phyloP scores from a whole-genome alignment of 2,329 filamentous ascomycete genomes.

The Dactylellina drechsleri region DNA sequence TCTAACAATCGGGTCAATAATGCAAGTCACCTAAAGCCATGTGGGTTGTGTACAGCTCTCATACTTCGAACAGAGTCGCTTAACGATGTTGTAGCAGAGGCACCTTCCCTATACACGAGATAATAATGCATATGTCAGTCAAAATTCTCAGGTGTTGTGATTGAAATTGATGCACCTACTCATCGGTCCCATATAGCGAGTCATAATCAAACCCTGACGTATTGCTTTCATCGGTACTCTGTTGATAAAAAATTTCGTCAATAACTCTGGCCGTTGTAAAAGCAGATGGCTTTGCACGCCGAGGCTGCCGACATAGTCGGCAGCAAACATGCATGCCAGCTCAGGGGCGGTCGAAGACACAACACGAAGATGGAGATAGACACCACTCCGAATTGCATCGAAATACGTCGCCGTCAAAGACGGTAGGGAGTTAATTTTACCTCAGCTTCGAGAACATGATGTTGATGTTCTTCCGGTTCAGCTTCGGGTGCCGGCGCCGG shows the following conservation, averaged over 20 bases:
- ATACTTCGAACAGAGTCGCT: constrained; percentile 50
- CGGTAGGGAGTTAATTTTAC: background rate
- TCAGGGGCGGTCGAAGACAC: background rate
- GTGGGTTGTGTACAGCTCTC: background rate
- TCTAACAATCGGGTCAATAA: constrained; percentile 18
- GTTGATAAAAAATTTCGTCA: constrained; percentile 1
- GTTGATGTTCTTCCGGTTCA: background rate
- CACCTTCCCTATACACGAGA: constrained; percentile 24
- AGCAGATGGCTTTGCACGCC: too few relatives aligned
- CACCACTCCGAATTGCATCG: background rate
- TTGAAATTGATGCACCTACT: constrained; percentile 26
- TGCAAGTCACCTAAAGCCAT: background rate
- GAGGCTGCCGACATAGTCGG: too few relatives aligned
- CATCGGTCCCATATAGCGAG: constrained; percentile 50
- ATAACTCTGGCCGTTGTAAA: background rate
- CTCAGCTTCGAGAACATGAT: constrained; percentile 9
- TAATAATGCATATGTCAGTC: constrained; percentile 6
- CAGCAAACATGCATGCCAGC: too few relatives aligned
- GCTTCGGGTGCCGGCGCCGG: background rate
- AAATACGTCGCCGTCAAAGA: background rate
- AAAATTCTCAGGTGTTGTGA: background rate
- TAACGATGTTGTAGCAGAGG: constrained; percentile 45
- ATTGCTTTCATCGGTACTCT: constrained; percentile 12
- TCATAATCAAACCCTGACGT: constrained; percentile 24
- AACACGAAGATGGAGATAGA: background rate